phyloP scores from a whole-genome alignment of 176 grass and related monocot genomes.

The Juncus inflexus region DNA sequence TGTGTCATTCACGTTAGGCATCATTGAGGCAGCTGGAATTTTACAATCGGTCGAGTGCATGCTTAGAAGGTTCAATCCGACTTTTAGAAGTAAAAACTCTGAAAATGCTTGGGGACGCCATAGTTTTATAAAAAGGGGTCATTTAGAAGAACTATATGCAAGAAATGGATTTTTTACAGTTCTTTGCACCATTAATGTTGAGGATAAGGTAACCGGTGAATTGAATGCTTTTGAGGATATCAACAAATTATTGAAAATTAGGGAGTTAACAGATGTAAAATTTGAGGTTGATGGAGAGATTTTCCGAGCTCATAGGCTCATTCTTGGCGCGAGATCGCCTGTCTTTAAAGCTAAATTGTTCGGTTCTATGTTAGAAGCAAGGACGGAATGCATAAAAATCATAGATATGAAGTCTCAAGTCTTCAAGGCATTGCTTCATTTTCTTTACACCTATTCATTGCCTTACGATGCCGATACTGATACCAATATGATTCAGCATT shows the following conservation, averaged over 20 bases:
- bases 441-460: no score
- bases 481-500: no score
- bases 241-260: slow-evolving; percentile 1
- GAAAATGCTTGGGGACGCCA: background rate
- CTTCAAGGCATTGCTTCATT: no score
- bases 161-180: background rate
- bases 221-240: background rate
- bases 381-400: no score
- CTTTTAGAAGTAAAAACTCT: no score
- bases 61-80: background rate
- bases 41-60: background rate
- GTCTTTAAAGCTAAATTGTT: no score
- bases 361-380: no score
- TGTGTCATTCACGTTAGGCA: slow-evolving; percentile 11
- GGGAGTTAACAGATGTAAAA: slow-evolving; percentile 9
- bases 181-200: no score
- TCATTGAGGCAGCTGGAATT: background rate
- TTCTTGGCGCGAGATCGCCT: no score
- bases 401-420: no score
- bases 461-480: no score
- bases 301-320: no score
- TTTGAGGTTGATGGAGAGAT: background rate
- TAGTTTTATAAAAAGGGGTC: background rate
- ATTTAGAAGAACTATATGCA: background rate
- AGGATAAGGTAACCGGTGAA: background rate